Conservation (phyloP, 768 basidiomycete species). For the Termitomyces sp. region DNA sequence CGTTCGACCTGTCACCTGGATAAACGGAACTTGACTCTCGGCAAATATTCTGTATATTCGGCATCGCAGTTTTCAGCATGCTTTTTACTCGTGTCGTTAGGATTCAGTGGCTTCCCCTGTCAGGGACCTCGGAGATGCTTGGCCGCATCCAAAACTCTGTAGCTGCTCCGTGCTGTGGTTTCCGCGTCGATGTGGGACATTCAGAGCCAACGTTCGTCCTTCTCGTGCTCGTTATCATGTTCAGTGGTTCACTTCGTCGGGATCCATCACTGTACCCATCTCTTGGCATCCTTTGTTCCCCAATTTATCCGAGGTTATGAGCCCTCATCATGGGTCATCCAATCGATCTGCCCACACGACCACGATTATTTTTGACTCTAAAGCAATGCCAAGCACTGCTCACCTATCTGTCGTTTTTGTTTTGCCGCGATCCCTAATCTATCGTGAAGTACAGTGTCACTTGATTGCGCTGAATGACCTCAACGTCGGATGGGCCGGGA, state of each 20-base stretch:
- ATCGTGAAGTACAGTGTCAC: neutral
- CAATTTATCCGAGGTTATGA: constrained; percentile 15
- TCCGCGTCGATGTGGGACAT: neutral
- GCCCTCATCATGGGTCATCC: neutral
- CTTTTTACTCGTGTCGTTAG: too few relatives aligned
- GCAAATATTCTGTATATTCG: neutral
- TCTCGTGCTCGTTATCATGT: too few relatives aligned
- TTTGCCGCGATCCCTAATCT: neutral
- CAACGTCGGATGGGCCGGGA: neutral
- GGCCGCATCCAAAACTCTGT: too few relatives aligned
- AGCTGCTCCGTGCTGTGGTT: neutral
- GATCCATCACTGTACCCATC: neutral
- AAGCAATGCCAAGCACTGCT: constrained; percentile 7
- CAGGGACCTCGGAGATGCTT: too few relatives aligned
- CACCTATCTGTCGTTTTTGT: neutral
- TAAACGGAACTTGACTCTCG: neutral
- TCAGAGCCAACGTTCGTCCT: too few relatives aligned
- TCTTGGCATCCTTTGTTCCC: constrained; percentile 6
- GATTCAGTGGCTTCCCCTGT: too few relatives aligned
- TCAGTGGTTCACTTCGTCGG: neutral
- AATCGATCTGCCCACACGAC: constrained; percentile 6
- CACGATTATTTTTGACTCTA: neutral
- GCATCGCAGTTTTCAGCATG: neutral
- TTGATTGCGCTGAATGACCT: constrained; percentile 8
- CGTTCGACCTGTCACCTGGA: too few relatives aligned